phyloP scores from a whole-genome alignment of 371 early-diverging fungal genomes.

The Lichtheimia hyalospora region DNA sequence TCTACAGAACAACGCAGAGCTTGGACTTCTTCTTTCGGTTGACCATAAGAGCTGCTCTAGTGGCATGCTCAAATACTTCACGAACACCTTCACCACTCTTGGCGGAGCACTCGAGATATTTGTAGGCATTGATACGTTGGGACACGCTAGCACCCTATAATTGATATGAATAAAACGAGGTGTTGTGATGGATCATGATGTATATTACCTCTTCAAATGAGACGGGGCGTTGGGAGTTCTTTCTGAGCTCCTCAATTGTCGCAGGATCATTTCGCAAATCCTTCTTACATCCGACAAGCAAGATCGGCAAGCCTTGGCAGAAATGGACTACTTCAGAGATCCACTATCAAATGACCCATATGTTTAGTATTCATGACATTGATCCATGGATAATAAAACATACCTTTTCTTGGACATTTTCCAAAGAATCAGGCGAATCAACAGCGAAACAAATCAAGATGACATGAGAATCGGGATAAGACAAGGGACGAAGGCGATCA shows the following conservation, averaged over 20 bases:
- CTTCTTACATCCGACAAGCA: slow-evolving; percentile 89
- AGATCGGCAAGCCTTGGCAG: slow-evolving; percentile 82
- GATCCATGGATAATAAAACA: background rate
- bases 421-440: slow-evolving; percentile 86
- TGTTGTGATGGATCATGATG: no score
- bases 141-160: slow-evolving; percentile 68
- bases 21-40: slow-evolving; percentile 32
- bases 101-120: slow-evolving; percentile 80
- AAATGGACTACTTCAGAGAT: slow-evolving; percentile 89
- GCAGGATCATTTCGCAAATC: slow-evolving; percentile 85
- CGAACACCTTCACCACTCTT: slow-evolving; percentile 69
- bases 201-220: slow-evolving; percentile 67
- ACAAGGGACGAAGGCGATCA: slow-evolving; percentile 88
- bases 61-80: slow-evolving; percentile 78
- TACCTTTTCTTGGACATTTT: slow-evolving; percentile 81
- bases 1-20: slow-evolving; percentile 28
- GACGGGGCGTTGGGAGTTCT: slow-evolving; percentile 79
- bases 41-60: slow-evolving; percentile 56
- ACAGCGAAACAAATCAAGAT: slow-evolving; percentile 85
- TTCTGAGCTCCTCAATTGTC: slow-evolving; percentile 74
- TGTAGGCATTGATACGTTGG: slow-evolving; percentile 68
- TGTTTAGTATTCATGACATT: no score
- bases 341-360: slow-evolving; percentile 63
- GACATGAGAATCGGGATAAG: slow-evolving; percentile 90
- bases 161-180: no score